phyloP scores from a whole-genome alignment of 192 early-diverging fungal species.

The Podila epicladia region DNA sequence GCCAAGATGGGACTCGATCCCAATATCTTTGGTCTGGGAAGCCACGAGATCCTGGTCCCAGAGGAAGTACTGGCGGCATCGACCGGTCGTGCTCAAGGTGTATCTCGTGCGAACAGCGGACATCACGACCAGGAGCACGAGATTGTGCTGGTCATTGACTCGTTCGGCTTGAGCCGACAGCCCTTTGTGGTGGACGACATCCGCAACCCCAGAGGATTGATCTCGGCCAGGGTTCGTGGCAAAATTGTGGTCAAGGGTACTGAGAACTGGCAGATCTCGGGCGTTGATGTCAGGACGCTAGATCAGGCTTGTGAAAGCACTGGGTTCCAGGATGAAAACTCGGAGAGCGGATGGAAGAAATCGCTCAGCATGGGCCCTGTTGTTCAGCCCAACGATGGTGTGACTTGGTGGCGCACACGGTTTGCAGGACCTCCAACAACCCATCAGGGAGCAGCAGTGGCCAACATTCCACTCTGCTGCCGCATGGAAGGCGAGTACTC shows the following conservation, averaged over 20 bases:
- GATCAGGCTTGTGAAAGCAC: slow-evolving; percentile 67
- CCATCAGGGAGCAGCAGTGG: not conserved
- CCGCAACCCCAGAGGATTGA: slow-evolving; percentile 77
- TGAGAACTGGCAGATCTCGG: slow-evolving; percentile 72
- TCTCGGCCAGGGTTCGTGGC: slow-evolving; percentile 70
- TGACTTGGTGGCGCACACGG: slow-evolving; percentile 52
- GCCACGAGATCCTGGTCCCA: slow-evolving; percentile 67
- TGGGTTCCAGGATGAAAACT: slow-evolving; percentile 80
- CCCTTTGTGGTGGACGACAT: slow-evolving; percentile 80
- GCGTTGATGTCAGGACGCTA: slow-evolving; percentile 76
- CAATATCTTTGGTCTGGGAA: slow-evolving; percentile 53
- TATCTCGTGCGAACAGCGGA: not conserved
- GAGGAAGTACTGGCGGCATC: slow-evolving; percentile 35
- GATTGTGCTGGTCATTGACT: slow-evolving; percentile 78
- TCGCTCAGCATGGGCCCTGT: slow-evolving; percentile 4
- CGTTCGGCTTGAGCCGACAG: slow-evolving; percentile 77
- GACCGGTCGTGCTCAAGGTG: not conserved
- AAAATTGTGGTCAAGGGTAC: slow-evolving; percentile 56
- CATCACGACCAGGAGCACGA: slow-evolving; percentile 59
- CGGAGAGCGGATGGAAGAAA: slow-evolving; percentile 51
- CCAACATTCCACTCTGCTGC: slow-evolving; percentile 69
- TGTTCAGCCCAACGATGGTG: slow-evolving; percentile 27
- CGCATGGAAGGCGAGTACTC: slow-evolving; percentile 73
- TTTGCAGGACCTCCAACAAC: slow-evolving; percentile 44
- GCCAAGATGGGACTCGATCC: slow-evolving; percentile 80